Percentiles rank a stretch among this genome's conserved stretches.
Evolutionary conservation across 371 early-diverging fungal genomes (phyloP).

Genomic region (Apophysomyces sp.): DNA sequence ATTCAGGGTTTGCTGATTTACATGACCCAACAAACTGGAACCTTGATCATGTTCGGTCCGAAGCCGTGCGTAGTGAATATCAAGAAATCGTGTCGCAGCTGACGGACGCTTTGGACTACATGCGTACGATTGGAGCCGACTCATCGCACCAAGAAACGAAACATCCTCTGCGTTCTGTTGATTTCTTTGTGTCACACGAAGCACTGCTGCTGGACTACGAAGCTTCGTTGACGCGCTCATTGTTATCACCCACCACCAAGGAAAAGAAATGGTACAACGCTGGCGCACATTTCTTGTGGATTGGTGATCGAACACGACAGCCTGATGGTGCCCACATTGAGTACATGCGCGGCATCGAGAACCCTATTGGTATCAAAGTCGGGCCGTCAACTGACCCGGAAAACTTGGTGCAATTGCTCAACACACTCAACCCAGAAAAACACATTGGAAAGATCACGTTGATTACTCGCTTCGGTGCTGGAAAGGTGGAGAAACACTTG

Average conservation of each 20-base stretch:
- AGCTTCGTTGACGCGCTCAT: constrained; percentile 73
- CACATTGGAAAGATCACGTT: constrained; percentile 92
- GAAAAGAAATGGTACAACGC: constrained; percentile 57
- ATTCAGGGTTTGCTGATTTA: constrained; percentile 85
- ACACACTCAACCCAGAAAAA: constrained; percentile 83
- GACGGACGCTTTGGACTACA: constrained; percentile 88
- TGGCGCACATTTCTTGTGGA: constrained; percentile 95
- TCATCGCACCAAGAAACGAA: constrained; percentile 7
- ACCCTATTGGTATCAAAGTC: constrained; percentile 96
- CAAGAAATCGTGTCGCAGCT: constrained; percentile 85
- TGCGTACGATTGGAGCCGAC: constrained; percentile 88
- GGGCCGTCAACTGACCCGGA: constrained; percentile 90
- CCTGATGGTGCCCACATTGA: constrained; percentile 95
- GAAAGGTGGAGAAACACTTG: constrained; percentile 77
- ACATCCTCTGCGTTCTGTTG: constrained; percentile 63
- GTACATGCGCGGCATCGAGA: constrained; percentile 92
- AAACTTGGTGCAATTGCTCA: constrained; percentile 77
- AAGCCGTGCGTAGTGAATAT: constrained; percentile 82
- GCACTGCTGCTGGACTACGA: constrained; percentile 93
- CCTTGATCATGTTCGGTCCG: constrained; percentile 84
- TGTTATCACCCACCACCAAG: constrained; percentile 41
- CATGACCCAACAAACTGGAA: constrained; percentile 91
- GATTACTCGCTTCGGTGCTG: constrained; percentile 92
- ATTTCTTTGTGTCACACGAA: constrained; percentile 95
- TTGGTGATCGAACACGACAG: constrained; percentile 97